Evolutionary conservation across 2,329 filamentous ascomycete species (phyloP).

Genomic region (Penicillium sp.): DNA sequence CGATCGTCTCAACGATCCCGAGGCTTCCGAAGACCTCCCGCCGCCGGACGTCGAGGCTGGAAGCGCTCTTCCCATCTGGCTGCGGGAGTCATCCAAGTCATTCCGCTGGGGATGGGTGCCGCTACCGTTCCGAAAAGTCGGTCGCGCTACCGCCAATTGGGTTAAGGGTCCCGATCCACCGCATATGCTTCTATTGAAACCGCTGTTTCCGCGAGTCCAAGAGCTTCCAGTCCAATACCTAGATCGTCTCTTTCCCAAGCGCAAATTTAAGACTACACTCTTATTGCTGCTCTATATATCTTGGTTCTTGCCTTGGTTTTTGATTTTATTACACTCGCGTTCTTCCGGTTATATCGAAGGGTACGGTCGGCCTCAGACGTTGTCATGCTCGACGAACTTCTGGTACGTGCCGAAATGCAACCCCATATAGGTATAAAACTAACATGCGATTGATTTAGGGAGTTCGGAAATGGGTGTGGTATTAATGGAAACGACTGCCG

Average conservation of each 20-base stretch:
- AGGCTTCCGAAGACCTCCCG: conserved; percentile 33
- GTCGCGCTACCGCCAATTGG: conserved; percentile 45
- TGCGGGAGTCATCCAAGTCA: conserved; percentile 47
- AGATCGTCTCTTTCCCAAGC: conserved; percentile 46
- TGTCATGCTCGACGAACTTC: conserved; percentile 48
- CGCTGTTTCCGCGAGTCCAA: conserved; percentile 48
- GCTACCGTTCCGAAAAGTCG: conserved; percentile 45
- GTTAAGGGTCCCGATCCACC: conserved; percentile 50
- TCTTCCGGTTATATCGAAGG: conserved; percentile 50
- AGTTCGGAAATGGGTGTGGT: conserved; percentile 49
- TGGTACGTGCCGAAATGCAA: conserved; percentile 35
- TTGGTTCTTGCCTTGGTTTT: conserved; percentile 50
- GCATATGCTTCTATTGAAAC: conserved; percentile 45
- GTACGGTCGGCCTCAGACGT: conserved; percentile 45
- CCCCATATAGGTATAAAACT: not conserved
- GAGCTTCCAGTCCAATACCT: conserved; percentile 46
- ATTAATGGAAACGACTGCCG: conserved; percentile 56
- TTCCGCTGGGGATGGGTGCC: conserved; percentile 51
- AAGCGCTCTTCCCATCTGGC: conserved; percentile 45
- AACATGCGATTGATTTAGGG: conserved; percentile 28
- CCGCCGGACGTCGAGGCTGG: conserved; percentile 31
- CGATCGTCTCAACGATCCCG: conserved; percentile 33
- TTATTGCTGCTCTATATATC: conserved; percentile 44
- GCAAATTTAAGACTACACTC: conserved; percentile 45
- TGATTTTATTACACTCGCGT: conserved; percentile 46